Base-by-base conservation (phyloP, 2,329 filamentous ascomycete species). In the Fusarium sp. region DNA sequence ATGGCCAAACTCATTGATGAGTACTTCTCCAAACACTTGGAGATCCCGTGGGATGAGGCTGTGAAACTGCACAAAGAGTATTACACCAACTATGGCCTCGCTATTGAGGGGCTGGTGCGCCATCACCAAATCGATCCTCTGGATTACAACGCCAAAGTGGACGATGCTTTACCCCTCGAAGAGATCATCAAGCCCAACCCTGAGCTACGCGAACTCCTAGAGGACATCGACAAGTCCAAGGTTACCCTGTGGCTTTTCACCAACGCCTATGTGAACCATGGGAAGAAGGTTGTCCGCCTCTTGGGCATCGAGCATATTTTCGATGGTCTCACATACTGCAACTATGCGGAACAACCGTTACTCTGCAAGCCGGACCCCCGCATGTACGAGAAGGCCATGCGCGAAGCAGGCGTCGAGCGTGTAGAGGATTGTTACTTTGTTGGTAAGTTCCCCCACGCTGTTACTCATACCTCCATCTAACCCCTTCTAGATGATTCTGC, bases 101-200 rank as follows among this genome's bases (percentile, higher is more conserved):
- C 96, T 36, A 97, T 99, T 73, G 95, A 98, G 84, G 96, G 96
- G 4, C 89, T 99, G 3, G 94, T 98, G 42, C 91, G 94, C 15
- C 93, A 98, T 83, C 96, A 99, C 85, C 91, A 97, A 83, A 97
- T 99, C 78, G 94, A 98, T 79, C 94, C 96, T 3, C 87, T 99
- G 10, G 95, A 97, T 63, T 99, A 98, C 86, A 99, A 99, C 82
- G 85, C 89, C 74, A 92, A 97, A 83, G 96, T 99, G 18, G 96
- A 99, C 80, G 96, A 99, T 81, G 96, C 96, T 6, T 85, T 99
- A 28, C 95, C 96, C 0, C 88, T 99, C 8, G 94, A 98, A 79
- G 87, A 89, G 24, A 90, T 98, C 79, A 92, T 99, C 80, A 92
- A 91, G 79, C 94, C 94, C 1, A 90, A 97, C 77, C 88, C 91